These are phyloP conservation scores for Paecilomyces variotii DNA, from an alignment of 2,329 filamentous ascomycete species.

Conservation along the genomic window DNA sequence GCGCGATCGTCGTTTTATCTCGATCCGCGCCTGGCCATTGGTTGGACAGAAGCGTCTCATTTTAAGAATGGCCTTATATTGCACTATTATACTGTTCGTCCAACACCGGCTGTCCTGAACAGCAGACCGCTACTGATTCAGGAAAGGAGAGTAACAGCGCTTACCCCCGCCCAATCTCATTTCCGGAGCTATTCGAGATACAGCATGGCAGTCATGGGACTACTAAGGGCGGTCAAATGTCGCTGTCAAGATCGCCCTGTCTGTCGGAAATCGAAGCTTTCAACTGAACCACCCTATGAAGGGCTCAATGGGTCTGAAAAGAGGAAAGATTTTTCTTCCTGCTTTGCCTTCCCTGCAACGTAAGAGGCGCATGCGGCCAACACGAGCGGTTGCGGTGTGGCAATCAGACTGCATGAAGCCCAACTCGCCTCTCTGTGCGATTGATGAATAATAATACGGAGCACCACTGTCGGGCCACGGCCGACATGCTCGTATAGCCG, in stretches of 20 bases:
- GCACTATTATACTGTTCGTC: neutral
- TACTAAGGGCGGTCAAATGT: neutral
- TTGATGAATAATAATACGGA: neutral
- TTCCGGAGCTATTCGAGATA: neutral
- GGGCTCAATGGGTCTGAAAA: neutral
- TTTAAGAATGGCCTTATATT: neutral
- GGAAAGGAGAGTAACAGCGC: neutral
- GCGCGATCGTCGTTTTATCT: neutral
- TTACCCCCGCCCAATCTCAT: neutral
- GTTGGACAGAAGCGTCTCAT: neutral
- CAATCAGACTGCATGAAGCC: neutral
- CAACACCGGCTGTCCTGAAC: neutral
- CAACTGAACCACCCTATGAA: neutral
- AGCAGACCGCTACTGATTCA: neutral
- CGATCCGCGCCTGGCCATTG: neutral
- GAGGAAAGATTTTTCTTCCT: neutral
- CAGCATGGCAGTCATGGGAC: no score
- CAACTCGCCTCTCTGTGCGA: neutral
- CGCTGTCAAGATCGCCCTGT: neutral
- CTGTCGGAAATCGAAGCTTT: neutral
- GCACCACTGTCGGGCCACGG: neutral
- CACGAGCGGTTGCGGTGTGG: neutral
- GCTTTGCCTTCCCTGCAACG: neutral
- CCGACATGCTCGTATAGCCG: neutral
- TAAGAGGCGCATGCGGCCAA: neutral